Evolutionary conservation across 306 rosid genomes (phyloP).

Genomic region (Spatholobus suberectus): DNA sequence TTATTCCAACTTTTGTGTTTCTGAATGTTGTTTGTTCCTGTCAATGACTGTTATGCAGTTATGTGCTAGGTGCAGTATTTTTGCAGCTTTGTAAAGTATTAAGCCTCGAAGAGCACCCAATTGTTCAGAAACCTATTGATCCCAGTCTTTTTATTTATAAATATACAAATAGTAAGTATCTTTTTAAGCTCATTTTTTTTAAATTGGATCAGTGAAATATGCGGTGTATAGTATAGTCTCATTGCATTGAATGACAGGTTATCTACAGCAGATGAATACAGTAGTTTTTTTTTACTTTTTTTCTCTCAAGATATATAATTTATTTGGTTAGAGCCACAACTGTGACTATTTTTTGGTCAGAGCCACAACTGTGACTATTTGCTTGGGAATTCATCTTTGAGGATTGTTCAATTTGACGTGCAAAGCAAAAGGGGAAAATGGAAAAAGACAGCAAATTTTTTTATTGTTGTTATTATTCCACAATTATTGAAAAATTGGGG

Average conservation of each 20-base stretch:
- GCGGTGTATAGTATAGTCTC: neutral
- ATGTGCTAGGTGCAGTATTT: constrained; percentile 77
- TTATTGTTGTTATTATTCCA: too few relatives aligned
- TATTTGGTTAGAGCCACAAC: too few relatives aligned
- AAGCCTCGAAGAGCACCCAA: constrained; percentile 68
- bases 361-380: too few relatives aligned
- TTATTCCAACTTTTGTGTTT: constrained; percentile 18
- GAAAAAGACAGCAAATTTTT: too few relatives aligned
- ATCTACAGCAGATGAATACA: neutral
- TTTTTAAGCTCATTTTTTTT: neutral
- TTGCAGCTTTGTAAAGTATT: constrained; percentile 79
- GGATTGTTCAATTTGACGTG: too few relatives aligned
- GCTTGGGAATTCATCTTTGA: too few relatives aligned
- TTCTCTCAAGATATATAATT: too few relatives aligned
- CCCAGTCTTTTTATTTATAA: constrained; percentile 73
- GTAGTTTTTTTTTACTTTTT: too few relatives aligned
- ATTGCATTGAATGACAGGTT: neutral
- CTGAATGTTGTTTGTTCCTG: constrained; percentile 33
- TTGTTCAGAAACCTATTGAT: constrained; percentile 72
- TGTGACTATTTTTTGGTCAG: too few relatives aligned
- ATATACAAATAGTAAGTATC: constrained; percentile 68
- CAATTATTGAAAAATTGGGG: too few relatives aligned
- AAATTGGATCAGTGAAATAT: neutral
- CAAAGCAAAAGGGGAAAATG: too few relatives aligned
- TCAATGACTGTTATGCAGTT: constrained; percentile 54